Evolutionary conservation across 305 asterid species (phyloP).

Genomic region (Rubia peregrina): DNA sequence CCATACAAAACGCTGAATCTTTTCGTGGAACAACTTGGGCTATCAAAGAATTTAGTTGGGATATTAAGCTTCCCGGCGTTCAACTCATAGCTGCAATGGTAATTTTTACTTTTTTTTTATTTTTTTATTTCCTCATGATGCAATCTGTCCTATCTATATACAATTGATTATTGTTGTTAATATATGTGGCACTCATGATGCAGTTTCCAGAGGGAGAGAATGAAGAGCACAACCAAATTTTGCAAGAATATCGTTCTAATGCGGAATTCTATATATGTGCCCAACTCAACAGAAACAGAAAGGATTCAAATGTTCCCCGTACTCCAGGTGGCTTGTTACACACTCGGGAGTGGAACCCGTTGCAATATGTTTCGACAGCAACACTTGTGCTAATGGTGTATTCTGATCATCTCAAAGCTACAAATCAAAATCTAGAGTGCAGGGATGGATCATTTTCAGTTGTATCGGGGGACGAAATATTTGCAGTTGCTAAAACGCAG

Average conservation of each 20-base stretch:
- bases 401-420: slow-evolving; percentile 13
- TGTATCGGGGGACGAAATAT: not conserved
- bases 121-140: too few species aligned
- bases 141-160: too few species aligned
- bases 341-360: slow-evolving; percentile 14
- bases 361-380: slow-evolving; percentile 17
- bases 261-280: slow-evolving; percentile 17
- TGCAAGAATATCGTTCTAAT: slow-evolving; percentile 14
- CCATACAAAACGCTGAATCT: slow-evolving; percentile 17
- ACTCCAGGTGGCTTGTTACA: slow-evolving; percentile 16
- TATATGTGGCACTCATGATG: too few species aligned
- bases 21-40: slow-evolving; percentile 33
- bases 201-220: slow-evolving; percentile 10
- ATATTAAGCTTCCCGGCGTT: slow-evolving; percentile 30
- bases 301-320: slow-evolving; percentile 10
- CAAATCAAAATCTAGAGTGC: slow-evolving; percentile 5
- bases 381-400: slow-evolving; percentile 10
- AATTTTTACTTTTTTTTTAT: too few species aligned
- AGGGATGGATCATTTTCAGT: not conserved
- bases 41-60: slow-evolving; percentile 35
- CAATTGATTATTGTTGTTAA: too few species aligned
- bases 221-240: slow-evolving; percentile 6
- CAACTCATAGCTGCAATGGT: slow-evolving; percentile 35
- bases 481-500: slow-evolving; percentile 10
- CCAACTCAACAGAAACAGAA: not conserved